phyloP scores from a whole-genome alignment of 164 flowering plant genomes.

The Euptelea pleiosperma region DNA sequence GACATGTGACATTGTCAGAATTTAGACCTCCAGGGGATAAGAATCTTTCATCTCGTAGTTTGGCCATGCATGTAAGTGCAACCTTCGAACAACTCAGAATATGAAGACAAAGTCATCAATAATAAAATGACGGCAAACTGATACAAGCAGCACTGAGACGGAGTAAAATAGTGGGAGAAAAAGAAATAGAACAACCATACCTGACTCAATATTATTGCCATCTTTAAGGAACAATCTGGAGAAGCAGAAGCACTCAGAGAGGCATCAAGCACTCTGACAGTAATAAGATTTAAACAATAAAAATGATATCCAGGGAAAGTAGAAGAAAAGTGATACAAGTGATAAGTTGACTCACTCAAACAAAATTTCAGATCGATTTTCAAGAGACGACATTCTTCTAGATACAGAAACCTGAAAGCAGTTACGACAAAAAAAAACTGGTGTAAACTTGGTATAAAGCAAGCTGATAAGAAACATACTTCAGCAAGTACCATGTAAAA shows the following conservation, averaged over 20 bases:
- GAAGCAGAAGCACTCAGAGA: constrained; percentile 83
- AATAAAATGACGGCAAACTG: constrained; percentile 3
- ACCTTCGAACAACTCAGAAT: constrained; percentile 44
- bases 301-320: background rate
- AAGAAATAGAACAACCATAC: constrained; percentile 25
- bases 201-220: constrained; percentile 85
- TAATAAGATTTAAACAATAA: constrained; percentile 4
- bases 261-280: constrained; percentile 76
- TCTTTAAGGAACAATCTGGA: constrained; percentile 89
- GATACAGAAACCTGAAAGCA: constrained; percentile 64
- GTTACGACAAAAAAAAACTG: background rate
- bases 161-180: background rate
- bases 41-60: constrained; percentile 88
- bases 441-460: background rate
- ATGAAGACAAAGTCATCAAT: constrained; percentile 2
- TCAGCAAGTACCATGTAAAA: background rate
- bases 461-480: background rate
- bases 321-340: background rate
- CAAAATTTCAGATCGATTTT: constrained; percentile 65
- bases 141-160: background rate
- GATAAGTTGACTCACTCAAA: constrained; percentile 54
- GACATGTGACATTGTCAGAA: constrained; percentile 76
- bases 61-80: constrained; percentile 95
- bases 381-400: constrained; percentile 64
- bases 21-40: constrained; percentile 50